A percentile compares a stretch with the other conserved stretches of the same genome.
phyloP scores from a whole-genome alignment of 2,329 filamentous ascomycete species.

The Didymella segeticola region DNA sequence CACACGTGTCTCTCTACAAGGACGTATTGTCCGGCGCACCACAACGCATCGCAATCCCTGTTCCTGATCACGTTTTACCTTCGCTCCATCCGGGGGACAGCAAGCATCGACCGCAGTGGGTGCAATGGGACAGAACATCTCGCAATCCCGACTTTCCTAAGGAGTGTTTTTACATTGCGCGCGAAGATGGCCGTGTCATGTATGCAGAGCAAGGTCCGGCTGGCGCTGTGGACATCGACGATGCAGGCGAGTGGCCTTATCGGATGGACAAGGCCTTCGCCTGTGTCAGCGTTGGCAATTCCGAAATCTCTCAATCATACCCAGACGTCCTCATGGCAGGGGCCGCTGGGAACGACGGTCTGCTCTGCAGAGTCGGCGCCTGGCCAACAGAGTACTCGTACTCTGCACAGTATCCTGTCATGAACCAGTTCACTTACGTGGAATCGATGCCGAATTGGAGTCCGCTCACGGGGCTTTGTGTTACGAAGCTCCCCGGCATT shows the following conservation, averaged over 20 bases:
- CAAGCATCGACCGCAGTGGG: conserved; percentile 68
- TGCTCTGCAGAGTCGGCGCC: conserved; percentile 71
- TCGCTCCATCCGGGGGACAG: conserved; percentile 52
- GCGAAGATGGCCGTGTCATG: conserved; percentile 84
- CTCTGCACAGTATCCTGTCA: conserved; percentile 59
- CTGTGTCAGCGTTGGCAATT: conserved; percentile 61
- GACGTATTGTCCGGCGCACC: conserved; percentile 51
- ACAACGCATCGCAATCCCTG: conserved; percentile 21
- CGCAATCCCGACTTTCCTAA: conserved; percentile 64
- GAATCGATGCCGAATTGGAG: conserved; percentile 69
- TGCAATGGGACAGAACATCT: conserved; percentile 80
- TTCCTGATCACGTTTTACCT: conserved; percentile 47
- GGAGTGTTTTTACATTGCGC: conserved; percentile 84
- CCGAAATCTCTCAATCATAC: conserved; percentile 60
- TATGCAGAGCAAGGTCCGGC: conserved; percentile 68
- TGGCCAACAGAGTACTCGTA: conserved; percentile 54
- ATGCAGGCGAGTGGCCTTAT: conserved; percentile 66
- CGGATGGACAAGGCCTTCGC: conserved; percentile 85
- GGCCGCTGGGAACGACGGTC: conserved; percentile 79
- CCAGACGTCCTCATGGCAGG: conserved; percentile 82
- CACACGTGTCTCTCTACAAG: conserved; percentile 47
- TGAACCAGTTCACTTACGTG: conserved; percentile 55
- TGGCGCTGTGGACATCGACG: conserved; percentile 48
- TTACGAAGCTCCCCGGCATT: conserved; percentile 37
- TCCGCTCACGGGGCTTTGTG: conserved; percentile 58